Conservation (phyloP, 2,329 filamentous ascomycete species). For the Sordariomycetes sp. region DNA sequence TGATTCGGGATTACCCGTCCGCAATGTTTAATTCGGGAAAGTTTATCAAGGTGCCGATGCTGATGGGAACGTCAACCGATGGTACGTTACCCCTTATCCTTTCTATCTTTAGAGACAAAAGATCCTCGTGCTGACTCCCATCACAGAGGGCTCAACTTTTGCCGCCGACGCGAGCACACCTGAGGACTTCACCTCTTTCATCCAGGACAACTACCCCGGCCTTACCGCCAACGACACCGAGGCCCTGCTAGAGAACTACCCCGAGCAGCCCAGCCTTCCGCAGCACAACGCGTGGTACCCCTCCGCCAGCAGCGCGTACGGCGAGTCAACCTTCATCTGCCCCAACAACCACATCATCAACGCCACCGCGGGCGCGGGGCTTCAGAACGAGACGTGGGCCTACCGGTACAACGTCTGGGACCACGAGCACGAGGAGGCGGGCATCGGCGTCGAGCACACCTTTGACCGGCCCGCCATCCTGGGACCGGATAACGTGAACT, state of each 20-base stretch:
- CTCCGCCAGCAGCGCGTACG: constrained; percentile 25
- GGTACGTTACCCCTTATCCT: constrained; percentile 15
- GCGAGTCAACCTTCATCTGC: constrained; percentile 31
- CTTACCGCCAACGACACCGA: constrained; percentile 21
- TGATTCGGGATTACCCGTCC: constrained; percentile 28
- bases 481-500: constrained; percentile 19
- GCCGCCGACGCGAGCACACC: constrained; percentile 20
- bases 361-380: constrained; percentile 12
- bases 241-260: constrained; percentile 24
- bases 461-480: constrained; percentile 34
- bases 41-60: constrained; percentile 28
- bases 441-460: constrained; percentile 33
- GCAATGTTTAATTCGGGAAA: constrained; percentile 21
- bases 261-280: constrained; percentile 18
- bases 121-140: not conserved
- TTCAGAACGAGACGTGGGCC: constrained; percentile 20
- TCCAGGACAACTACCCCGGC: constrained; percentile 32
- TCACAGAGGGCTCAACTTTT: constrained; percentile 31
- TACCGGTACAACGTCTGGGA: constrained; percentile 38
- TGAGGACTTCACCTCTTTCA: constrained; percentile 22
- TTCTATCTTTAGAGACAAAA: not conserved
- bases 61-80: constrained; percentile 29
- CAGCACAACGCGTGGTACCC: constrained; percentile 29
- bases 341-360: constrained; percentile 24
- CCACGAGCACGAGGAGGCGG: constrained; percentile 16